A percentile compares a stretch with the other conserved stretches of the same genome.
phyloP scores from a whole-genome alignment of 495 filamentous ascomycete genomes.

The Ascodesmis nigricans region DNA sequence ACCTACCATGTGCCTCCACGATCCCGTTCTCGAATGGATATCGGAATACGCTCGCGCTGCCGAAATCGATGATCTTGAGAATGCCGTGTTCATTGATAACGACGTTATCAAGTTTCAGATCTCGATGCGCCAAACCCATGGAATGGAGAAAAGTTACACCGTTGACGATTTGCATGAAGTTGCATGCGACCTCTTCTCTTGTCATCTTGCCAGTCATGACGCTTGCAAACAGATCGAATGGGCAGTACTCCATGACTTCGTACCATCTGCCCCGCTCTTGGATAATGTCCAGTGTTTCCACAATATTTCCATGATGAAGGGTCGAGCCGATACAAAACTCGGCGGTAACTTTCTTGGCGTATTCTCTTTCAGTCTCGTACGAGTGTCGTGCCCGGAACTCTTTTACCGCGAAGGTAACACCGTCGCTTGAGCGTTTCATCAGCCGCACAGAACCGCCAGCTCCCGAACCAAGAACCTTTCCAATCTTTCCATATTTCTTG shows the following conservation, averaged over 20 bases:
- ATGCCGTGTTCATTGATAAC: slow-evolving; percentile 95
- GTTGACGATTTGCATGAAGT: slow-evolving; percentile 81
- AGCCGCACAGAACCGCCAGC: slow-evolving; percentile 88
- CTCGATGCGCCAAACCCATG: slow-evolving; percentile 87
- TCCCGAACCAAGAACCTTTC: slow-evolving; percentile 78
- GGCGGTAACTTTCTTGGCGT: slow-evolving; percentile 97
- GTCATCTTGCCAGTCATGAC: slow-evolving; percentile 99
- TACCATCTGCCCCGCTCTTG: slow-evolving; percentile 92
- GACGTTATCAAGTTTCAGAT: slow-evolving; percentile 95
- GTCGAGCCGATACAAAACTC: slow-evolving; percentile 98
- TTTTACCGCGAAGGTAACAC: slow-evolving; percentile 88
- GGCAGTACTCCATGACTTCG: slow-evolving; percentile 99
- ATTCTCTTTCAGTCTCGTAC: slow-evolving; percentile 84
- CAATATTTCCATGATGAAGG: slow-evolving; percentile 92
- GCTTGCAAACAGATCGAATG: slow-evolving; percentile 88
- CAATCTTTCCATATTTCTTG: slow-evolving; percentile 86
- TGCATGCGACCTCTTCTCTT: slow-evolving; percentile 71
- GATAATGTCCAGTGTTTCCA: slow-evolving; percentile 92
- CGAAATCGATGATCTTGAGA: slow-evolving; percentile 99
- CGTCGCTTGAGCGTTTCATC: slow-evolving; percentile 77
- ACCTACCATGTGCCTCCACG: slow-evolving; percentile 66
- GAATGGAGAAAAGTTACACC: slow-evolving; percentile 95
- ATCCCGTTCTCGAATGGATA: slow-evolving; percentile 94
- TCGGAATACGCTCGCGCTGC: slow-evolving; percentile 84
- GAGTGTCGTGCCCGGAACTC: slow-evolving; percentile 84